Percentiles rank a stretch among this genome's conserved stretches.
These are phyloP conservation scores for Lepidium campestre DNA, from an alignment of 441 rosid species.

Conservation along the genomic window DNA sequence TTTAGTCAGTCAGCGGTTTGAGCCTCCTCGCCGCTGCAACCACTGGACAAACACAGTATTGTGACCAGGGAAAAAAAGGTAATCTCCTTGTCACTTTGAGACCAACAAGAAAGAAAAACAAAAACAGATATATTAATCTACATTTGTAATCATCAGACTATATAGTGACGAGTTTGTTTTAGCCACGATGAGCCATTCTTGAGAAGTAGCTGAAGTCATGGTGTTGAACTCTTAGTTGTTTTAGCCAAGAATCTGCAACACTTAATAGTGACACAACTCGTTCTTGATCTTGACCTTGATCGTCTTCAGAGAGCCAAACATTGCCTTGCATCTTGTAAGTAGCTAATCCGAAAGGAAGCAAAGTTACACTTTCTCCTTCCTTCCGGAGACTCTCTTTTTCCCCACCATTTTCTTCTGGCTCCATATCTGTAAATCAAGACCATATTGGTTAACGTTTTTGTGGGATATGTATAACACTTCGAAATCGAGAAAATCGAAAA, in stretches of 20 bases:
- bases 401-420: slow-evolving; percentile 55
- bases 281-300: slow-evolving; percentile 69
- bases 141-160: neutral
- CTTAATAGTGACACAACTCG: slow-evolving; percentile 68
- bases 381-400: slow-evolving; percentile 32
- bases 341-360: slow-evolving; percentile 79
- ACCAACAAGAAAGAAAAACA: slow-evolving; percentile 22
- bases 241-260: slow-evolving; percentile 98
- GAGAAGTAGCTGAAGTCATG: slow-evolving; percentile 90
- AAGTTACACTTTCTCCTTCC: slow-evolving; percentile 59
- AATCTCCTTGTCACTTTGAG: slow-evolving; percentile 11
- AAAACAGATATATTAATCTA: slow-evolving; percentile 1
- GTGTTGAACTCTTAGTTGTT: slow-evolving; percentile 92
- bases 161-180: neutral
- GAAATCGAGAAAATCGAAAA: neutral
- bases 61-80: slow-evolving; percentile 9
- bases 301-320: slow-evolving; percentile 76
- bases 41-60: slow-evolving; percentile 2
- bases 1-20: neutral
- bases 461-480: neutral
- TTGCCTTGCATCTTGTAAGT: slow-evolving; percentile 97
- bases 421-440: slow-evolving; percentile 44
- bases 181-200: slow-evolving; percentile 63
- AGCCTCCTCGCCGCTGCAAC: slow-evolving; percentile 1
- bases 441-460: neutral